phyloP scores from a whole-genome alignment of 179 eudicot species.

The Beta lomatogona region DNA sequence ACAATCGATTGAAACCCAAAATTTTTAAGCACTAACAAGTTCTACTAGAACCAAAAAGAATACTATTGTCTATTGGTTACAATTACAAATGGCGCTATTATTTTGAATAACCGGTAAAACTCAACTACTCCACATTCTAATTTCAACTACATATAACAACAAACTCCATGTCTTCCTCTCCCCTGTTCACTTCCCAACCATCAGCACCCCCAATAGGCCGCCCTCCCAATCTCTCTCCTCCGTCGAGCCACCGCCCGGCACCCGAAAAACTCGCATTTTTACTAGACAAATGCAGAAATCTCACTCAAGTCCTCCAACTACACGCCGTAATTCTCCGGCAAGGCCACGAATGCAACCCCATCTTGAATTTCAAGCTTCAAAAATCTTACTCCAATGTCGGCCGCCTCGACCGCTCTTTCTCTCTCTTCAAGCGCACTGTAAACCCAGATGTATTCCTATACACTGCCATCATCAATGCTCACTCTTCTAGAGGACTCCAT shows the following conservation, averaged over 20 bases:
- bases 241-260: slow-evolving; percentile 33
- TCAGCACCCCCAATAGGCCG: slow-evolving; percentile 19
- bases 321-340: slow-evolving; percentile 60
- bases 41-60: neutral
- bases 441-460: slow-evolving; percentile 56
- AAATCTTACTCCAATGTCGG: slow-evolving; percentile 53
- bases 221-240: slow-evolving; percentile 12
- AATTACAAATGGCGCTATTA: slow-evolving; percentile 17
- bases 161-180: slow-evolving; percentile 29
- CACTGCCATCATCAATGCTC: slow-evolving; percentile 55
- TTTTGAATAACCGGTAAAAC: slow-evolving; percentile 14
- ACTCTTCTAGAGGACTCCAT: slow-evolving; percentile 32
- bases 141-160: no score
- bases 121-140: neutral
- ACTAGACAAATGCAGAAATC: slow-evolving; percentile 43
- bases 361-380: slow-evolving; percentile 67
- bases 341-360: slow-evolving; percentile 48
- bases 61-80: no score
- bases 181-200: slow-evolving; percentile 31
- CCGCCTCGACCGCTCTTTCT: slow-evolving; percentile 41
- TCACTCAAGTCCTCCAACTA: slow-evolving; percentile 49
- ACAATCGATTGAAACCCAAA: no score
- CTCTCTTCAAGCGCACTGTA: slow-evolving; percentile 42
- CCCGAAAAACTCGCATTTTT: slow-evolving; percentile 49
- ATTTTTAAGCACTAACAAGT: no score